Base-by-base conservation (phyloP, 345 rosid species). In the Euphorbia lathyris region DNA sequence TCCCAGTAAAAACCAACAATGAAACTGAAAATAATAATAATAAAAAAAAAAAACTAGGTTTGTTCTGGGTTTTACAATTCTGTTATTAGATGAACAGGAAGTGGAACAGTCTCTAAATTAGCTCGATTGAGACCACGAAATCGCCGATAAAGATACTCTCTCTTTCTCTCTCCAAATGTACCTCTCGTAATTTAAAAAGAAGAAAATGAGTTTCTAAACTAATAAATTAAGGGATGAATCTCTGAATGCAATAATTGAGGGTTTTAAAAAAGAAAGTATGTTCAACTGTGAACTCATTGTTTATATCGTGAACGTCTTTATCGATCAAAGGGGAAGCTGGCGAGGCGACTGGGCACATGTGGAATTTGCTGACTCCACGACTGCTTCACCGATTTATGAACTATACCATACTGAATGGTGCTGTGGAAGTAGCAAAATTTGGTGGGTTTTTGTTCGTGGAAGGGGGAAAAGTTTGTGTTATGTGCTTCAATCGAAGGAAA, bases 41-140 rank as follows among this genome's bases (percentile, higher is more conserved):
- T n/a, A n/a, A n/a, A n/a, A 7, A 34, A 34, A 34, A 34, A 34
- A 34, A 34, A 7, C 38, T 34, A 65, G 58, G 58, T 0, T 17
- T 22, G 34, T 60, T 45, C 38, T 56, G 59, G 22, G 45, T 59
- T 16, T 32, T 30, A 30, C 20, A 42, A 47, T 48, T 69, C 58
- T n/a, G 45, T 69, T 14, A 25, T n/a, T 19, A 45, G 36, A 47
- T 23, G 59, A 67, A 53, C 27, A 53, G 8, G 26, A 53, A 67
- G 27, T 13, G 19, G 19, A 56, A 34, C 43, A 48, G 43, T 52
- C 40, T 26, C 14, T 29, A 29, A 30, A 65, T 65, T 25, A 65
- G 58, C 36, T 58, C 59, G 60, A 52, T 34, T 34, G 40, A 53
- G 58, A 66, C 69, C 69, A 66, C 69, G 26, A 66, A 67, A 11